phyloP scores from a whole-genome alignment of 177 flowering plant genomes.

The Tripterygium wilfordii region DNA sequence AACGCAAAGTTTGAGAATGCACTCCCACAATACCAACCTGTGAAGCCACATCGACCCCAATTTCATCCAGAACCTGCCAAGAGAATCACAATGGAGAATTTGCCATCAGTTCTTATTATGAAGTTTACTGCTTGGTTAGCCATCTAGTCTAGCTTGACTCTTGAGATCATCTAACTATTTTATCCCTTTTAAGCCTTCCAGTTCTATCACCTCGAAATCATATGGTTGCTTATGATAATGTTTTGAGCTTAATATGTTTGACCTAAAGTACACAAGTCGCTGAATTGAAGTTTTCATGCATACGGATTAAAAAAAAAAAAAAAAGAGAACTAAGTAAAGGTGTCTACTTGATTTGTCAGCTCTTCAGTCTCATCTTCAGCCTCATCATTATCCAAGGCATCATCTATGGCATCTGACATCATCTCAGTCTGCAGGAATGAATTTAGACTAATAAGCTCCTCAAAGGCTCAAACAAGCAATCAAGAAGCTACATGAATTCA shows the following conservation, averaged over 20 bases:
- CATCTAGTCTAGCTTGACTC: too few species aligned
- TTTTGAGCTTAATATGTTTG: too few species aligned
- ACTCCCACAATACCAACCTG: conserved; percentile 40
- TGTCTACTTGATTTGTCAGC: conserved; percentile 69
- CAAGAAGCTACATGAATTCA: not conserved
- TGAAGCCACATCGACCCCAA: conserved; percentile 77
- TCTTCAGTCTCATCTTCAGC: conserved; percentile 98
- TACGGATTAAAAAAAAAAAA: not conserved
- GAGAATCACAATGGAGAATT: conserved; percentile 1
- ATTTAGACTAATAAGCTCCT: conserved; percentile 2
- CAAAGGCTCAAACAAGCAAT: conserved; percentile 3
- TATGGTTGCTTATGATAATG: too few species aligned
- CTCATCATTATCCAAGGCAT: conserved; percentile 79
- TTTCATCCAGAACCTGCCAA: conserved; percentile 75
- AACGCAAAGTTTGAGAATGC: not conserved
- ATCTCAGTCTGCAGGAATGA: conserved; percentile 63
- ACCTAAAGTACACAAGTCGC: too few species aligned
- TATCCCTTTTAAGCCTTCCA: too few species aligned
- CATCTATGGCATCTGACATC: conserved; percentile 96
- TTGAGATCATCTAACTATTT: too few species aligned
- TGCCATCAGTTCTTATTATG: too few species aligned
- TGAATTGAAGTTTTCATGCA: too few species aligned
- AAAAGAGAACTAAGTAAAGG: not conserved
- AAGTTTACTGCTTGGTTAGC: too few species aligned
- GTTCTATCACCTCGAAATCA: too few species aligned